Evolutionary conservation across 352 stramenopile species (phyloP).

Genomic region (Globisporangium splendens): DNA sequence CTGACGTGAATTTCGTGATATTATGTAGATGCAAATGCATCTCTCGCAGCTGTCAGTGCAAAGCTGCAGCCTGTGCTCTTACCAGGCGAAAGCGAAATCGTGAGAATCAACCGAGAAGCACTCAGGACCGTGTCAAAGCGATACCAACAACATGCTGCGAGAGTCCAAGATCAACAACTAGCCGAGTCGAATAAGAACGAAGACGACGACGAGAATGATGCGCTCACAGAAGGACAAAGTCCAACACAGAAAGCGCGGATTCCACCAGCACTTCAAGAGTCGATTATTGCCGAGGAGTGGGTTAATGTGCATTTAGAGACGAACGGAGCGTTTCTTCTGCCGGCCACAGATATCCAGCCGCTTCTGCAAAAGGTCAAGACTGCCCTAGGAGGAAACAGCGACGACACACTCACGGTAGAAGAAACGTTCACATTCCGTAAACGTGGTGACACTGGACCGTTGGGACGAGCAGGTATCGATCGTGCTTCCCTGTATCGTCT

Average conservation of each 20-base stretch:
- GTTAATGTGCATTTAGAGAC: slow-evolving; percentile 75
- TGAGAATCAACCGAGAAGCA: slow-evolving; percentile 58
- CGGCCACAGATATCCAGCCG: slow-evolving; percentile 37
- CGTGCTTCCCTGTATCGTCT: slow-evolving; percentile 64
- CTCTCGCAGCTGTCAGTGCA: slow-evolving; percentile 62
- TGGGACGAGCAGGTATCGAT: slow-evolving; percentile 68
- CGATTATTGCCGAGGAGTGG: slow-evolving; percentile 74
- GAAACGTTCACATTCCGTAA: slow-evolving; percentile 51
- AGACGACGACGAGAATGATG: neutral
- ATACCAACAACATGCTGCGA: slow-evolving; percentile 13
- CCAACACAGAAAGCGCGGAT: slow-evolving; percentile 23
- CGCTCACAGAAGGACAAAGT: neutral
- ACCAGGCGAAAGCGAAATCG: slow-evolving; percentile 70
- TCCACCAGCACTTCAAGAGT: slow-evolving; percentile 47
- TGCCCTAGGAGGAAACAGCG: slow-evolving; percentile 12
- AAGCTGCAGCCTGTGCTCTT: slow-evolving; percentile 42
- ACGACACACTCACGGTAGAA: slow-evolving; percentile 34
- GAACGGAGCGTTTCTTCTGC: slow-evolving; percentile 45
- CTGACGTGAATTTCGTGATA: neutral
- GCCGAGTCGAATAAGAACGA: neutral
- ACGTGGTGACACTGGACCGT: slow-evolving; percentile 25
- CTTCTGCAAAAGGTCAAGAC: slow-evolving; percentile 32
- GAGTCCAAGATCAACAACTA: neutral
- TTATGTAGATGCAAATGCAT: slow-evolving; percentile 28
- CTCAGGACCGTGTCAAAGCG: slow-evolving; percentile 20